Conservation (phyloP, 495 filamentous ascomycete genomes). For the Talaromyces ruber region DNA sequence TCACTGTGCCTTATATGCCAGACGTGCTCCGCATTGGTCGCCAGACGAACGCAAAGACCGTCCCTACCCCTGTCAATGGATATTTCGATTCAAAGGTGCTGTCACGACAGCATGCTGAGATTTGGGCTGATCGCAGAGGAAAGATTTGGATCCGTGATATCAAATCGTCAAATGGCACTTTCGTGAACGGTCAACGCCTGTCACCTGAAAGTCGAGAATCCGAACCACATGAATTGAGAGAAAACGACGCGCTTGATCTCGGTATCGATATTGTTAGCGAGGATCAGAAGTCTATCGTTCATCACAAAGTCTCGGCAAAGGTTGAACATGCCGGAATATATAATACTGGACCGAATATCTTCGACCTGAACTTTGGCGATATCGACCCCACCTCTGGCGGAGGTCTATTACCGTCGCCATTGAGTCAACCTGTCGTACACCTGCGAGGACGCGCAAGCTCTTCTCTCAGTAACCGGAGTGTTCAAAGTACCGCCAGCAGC, state of each 20-base stretch:
- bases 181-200: slow-evolving; percentile 86
- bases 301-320: slow-evolving; percentile 94
- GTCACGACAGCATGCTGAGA: slow-evolving; percentile 89
- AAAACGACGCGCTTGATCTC: slow-evolving; percentile 81
- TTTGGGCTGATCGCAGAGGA: slow-evolving; percentile 84
- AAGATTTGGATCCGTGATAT: slow-evolving; percentile 96
- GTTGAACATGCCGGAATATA: slow-evolving; percentile 89
- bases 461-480: slow-evolving; percentile 51
- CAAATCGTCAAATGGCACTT: slow-evolving; percentile 97
- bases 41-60: slow-evolving; percentile 92
- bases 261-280: slow-evolving; percentile 98
- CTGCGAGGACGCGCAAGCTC: slow-evolving; percentile 66
- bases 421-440: slow-evolving; percentile 45
- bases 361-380: slow-evolving; percentile 87
- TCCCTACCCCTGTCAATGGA: slow-evolving; percentile 81
- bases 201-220: slow-evolving; percentile 92
- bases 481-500: slow-evolving; percentile 45
- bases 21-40: slow-evolving; percentile 88
- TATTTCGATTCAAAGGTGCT: slow-evolving; percentile 98
- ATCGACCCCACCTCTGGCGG: slow-evolving; percentile 64
- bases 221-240: slow-evolving; percentile 83
- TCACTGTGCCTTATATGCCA: slow-evolving; percentile 79
- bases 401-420: slow-evolving; percentile 54
- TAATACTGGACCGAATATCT: slow-evolving; percentile 52
- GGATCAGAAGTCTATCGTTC: slow-evolving; percentile 94